Base-by-base conservation (phyloP, 179 eudicot genomes). In the Pouteria campechiana region DNA sequence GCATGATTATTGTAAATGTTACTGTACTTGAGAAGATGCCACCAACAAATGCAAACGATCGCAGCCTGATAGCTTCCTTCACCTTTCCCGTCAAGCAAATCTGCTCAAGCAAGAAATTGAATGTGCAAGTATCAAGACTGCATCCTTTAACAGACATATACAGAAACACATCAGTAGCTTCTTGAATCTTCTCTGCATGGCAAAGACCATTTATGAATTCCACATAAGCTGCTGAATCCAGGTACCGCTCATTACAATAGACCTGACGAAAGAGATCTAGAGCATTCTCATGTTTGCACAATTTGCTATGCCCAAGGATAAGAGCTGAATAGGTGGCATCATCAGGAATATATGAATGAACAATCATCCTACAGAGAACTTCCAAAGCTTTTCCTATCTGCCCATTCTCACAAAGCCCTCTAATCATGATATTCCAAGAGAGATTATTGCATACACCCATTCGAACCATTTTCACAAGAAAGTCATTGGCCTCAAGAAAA, bases 351-450 rank as follows among this genome's bases (percentile, higher is more conserved):
- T 32, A 54, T 5, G 78, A 60, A 6, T 53, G 65, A 48, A 59
- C 46, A 21, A 78, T 63, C 93, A 82, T 78, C 61, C 63, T 78
- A 48, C 78, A 35, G 7, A 82, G 81, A 51, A 60, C 38, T 41
- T 70, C 57, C 53, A 41, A 28, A 41, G 69, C 77, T 48, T 57
- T 62, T 11, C 52, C 47, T 13, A 64, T 54, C 23, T 50, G 24
- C 23, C 17, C 30, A 29, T 32, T 44, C 41, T 64, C 62, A 29
- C 75, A 72, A 56, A 81, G 68, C 59, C 52, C 70, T 40, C 69
- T 38, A 38, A 82, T 67, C 31, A 82, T 55, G 52, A 59, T 55
- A 61, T 67, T 82, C 80, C 87, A 82, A n/a, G 87, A 75, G 20
- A 23, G 2, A 47, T 22, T 44, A 60, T 73, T 76, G 2, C 47